A percentile compares a stretch with the other conserved stretches of the same genome.
phyloP scores from a whole-genome alignment of 73 alveolate species.

The Blepharisma japonicum region DNA sequence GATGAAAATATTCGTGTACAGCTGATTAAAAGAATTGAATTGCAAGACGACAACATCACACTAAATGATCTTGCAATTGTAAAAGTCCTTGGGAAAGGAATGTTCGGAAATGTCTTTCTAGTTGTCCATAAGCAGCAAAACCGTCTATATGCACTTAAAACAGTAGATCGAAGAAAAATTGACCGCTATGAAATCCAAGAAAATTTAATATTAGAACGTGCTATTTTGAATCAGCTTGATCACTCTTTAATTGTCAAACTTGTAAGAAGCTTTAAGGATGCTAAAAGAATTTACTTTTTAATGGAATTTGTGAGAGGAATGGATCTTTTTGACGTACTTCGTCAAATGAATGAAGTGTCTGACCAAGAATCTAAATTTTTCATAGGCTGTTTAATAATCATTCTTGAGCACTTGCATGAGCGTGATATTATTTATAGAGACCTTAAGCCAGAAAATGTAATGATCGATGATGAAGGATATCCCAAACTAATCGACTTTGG shows the following conservation, averaged over 20 bases:
- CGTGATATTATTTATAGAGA: slow-evolving; percentile 60
- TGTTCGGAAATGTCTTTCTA: slow-evolving; percentile 62
- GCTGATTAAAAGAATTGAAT: slow-evolving; percentile 21
- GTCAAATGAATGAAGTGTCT: slow-evolving; percentile 58
- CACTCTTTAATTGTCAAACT: slow-evolving; percentile 65
- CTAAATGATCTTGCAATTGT: slow-evolving; percentile 44
- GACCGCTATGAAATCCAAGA: slow-evolving; percentile 41
- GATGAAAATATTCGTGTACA: background rate
- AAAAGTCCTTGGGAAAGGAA: slow-evolving; percentile 53
- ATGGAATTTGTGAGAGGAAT: slow-evolving; percentile 55
- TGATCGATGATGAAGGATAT: slow-evolving; percentile 68
- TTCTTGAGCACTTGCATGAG: slow-evolving; percentile 70
- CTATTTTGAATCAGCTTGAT: slow-evolving; percentile 41
- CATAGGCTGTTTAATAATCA: slow-evolving; percentile 56
- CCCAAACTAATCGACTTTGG: slow-evolving; percentile 68
- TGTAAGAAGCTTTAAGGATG: slow-evolving; percentile 63
- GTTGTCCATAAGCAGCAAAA: slow-evolving; percentile 30
- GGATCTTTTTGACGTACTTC: slow-evolving; percentile 66
- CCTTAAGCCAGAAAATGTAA: slow-evolving; percentile 74
- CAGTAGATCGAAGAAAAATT: slow-evolving; percentile 50
- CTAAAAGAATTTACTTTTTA: slow-evolving; percentile 51
- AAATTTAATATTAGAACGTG: slow-evolving; percentile 46
- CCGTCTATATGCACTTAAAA: slow-evolving; percentile 52
- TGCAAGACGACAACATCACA: slow-evolving; percentile 32
- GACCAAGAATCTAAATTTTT: slow-evolving; percentile 53